phyloP scores from a whole-genome alignment of 768 basidiomycete genomes.

The Amanita rimosa region DNA sequence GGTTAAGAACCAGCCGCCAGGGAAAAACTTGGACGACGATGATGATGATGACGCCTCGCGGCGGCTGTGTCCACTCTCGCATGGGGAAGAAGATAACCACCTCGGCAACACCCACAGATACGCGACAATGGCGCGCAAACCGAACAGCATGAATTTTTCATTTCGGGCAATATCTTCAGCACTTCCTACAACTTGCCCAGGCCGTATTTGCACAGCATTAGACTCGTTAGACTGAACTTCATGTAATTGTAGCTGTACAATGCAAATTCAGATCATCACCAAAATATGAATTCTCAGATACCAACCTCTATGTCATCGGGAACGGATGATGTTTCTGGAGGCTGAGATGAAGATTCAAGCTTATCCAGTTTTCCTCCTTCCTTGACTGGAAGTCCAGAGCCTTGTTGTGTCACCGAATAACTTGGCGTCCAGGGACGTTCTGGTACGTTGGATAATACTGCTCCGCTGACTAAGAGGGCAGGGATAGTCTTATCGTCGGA shows the following conservation, averaged over 20 bases:
- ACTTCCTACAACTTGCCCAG: not conserved
- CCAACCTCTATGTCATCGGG: constrained; percentile 1
- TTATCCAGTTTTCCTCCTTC: constrained; percentile 8
- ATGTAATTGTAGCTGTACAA: constrained; percentile 6
- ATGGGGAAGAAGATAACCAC: constrained; percentile 9
- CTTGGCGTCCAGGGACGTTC: constrained; percentile 13
- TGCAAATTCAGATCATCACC: not conserved
- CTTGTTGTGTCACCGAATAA: constrained; percentile 13
- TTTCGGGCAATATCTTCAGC: not conserved
- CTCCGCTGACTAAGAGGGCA: not conserved
- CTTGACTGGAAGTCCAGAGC: constrained; percentile 4
- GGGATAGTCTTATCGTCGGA: not conserved
- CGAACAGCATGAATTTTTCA: constrained; percentile 3
- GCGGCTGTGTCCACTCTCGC: constrained; percentile 38
- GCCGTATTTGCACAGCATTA: constrained; percentile 1
- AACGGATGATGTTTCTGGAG: not conserved
- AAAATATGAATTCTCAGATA: not conserved
- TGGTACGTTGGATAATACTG: not conserved
- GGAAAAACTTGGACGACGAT: constrained; percentile 46
- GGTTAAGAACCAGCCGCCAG: constrained; percentile 39
- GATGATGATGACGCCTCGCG: constrained; percentile 9
- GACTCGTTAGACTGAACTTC: constrained; percentile 1
- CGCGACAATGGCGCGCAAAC: constrained; percentile 2
- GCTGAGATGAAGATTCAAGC: constrained; percentile 10
- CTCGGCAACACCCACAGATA: constrained; percentile 4